phyloP scores from a whole-genome alignment of 495 filamentous ascomycete genomes.

The Friedmanniomyces simplex region DNA sequence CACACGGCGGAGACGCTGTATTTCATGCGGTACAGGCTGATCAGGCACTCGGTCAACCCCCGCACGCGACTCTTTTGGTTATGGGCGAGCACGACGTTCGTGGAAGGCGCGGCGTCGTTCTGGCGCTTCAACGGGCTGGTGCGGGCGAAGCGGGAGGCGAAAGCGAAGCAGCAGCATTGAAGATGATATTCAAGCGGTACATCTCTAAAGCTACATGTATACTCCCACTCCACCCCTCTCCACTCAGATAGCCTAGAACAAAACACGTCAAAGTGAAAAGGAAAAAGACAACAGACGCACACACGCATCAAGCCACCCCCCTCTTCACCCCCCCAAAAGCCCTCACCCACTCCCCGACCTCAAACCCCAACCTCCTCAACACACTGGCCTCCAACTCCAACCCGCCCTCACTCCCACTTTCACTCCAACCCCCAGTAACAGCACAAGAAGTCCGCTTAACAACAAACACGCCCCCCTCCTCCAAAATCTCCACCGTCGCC shows the following conservation, averaged over 20 bases:
- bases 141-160: slow-evolving; percentile 35
- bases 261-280: no score
- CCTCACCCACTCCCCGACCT: slow-evolving; percentile 71
- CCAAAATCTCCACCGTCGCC: slow-evolving; percentile 44
- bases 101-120: slow-evolving; percentile 50
- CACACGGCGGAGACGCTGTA: slow-evolving; percentile 45
- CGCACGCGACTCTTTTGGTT: slow-evolving; percentile 47
- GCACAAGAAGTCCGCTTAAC: slow-evolving; percentile 41
- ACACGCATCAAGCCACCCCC: not conserved
- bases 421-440: not conserved
- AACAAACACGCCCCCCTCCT: slow-evolving; percentile 36
- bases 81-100: slow-evolving; percentile 47
- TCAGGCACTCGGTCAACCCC: slow-evolving; percentile 45
- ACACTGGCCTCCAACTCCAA: slow-evolving; percentile 26
- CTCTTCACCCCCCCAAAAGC: slow-evolving; percentile 17
- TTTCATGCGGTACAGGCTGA: slow-evolving; percentile 42
- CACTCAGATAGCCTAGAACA: no score
- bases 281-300: no score
- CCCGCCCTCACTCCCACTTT: slow-evolving; percentile 27
- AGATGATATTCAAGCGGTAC: not conserved
- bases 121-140: slow-evolving; percentile 47
- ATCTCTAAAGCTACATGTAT: not conserved
- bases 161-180: slow-evolving; percentile 39
- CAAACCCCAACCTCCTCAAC: slow-evolving; percentile 64
- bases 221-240: no score